A percentile compares a stretch with the other conserved stretches of the same genome.
These are phyloP conservation scores for Lizonia empirigonia DNA, from an alignment of 2,329 filamentous ascomycete genomes.

Conservation along the genomic window DNA sequence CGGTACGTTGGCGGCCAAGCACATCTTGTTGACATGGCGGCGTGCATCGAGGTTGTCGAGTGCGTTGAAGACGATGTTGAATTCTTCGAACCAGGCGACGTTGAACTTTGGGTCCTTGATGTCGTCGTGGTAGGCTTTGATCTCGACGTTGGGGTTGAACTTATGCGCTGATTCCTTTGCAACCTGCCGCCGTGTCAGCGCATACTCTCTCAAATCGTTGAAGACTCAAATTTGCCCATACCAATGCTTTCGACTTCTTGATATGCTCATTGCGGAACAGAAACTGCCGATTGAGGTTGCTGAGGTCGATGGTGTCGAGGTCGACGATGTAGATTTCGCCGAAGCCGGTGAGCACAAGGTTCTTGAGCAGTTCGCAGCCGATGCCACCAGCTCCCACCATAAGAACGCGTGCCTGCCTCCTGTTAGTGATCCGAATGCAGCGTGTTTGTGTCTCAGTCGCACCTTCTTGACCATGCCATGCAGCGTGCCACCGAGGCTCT, in stretches of 20 bases:
- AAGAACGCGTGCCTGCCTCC: slow-evolving; percentile 75
- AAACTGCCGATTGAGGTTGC: slow-evolving; percentile 97
- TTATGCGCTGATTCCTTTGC: slow-evolving; percentile 88
- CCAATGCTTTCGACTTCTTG: slow-evolving; percentile 93
- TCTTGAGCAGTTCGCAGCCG: slow-evolving; percentile 96
- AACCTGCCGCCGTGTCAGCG: slow-evolving; percentile 61
- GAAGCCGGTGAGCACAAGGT: slow-evolving; percentile 89
- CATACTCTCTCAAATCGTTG: background rate
- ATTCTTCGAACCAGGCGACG: slow-evolving; percentile 83
- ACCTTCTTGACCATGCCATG: slow-evolving; percentile 73
- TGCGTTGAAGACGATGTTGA: slow-evolving; percentile 92
- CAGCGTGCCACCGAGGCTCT: slow-evolving; percentile 66
- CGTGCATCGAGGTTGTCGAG: slow-evolving; percentile 94
- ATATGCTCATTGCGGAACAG: slow-evolving; percentile 97
- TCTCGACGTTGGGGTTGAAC: slow-evolving; percentile 87
- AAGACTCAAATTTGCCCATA: slow-evolving; percentile 52
- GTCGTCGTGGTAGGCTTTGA: slow-evolving; percentile 89
- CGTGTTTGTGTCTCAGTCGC: slow-evolving; percentile 9
- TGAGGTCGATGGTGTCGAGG: slow-evolving; percentile 96
- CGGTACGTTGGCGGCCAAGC: slow-evolving; percentile 85
- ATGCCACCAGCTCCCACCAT: slow-evolving; percentile 98
- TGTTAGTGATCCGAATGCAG: slow-evolving; percentile 28
- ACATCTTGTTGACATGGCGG: slow-evolving; percentile 97
- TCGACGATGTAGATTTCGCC: slow-evolving; percentile 94
- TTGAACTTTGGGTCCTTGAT: slow-evolving; percentile 91